Base-by-base conservation (phyloP, 1,284 basidiomycete species). In the Ustilago curta region DNA sequence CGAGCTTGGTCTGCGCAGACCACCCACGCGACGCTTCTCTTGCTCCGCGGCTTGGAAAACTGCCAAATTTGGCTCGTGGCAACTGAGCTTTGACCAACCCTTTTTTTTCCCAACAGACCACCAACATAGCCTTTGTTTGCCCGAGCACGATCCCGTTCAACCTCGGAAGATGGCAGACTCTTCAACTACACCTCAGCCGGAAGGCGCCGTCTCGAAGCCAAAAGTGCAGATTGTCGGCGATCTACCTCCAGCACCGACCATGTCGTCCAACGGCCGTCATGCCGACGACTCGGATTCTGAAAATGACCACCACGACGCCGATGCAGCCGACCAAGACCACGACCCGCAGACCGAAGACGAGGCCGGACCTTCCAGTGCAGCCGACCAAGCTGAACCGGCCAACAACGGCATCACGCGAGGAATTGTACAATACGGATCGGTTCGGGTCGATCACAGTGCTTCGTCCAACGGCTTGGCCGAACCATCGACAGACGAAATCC, bases 261-360 rank as follows among this genome's bases (percentile, higher is more conserved):
- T 64, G 39, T 50, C 65, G 21, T n/a, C 59, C 31, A 74, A 70
- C 19, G 59, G 53, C 31, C 37, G 56, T 4, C 21, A 48, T 1
- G n/a, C 48, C 12, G 56, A 67, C 12, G 76, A 76, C 27, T 62
- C 73, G 8, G 76, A 76, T 19, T 80, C 78, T 8, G 78, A 27
- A 7, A 7, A 80, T 0, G 54, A 71, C 18, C 70, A 72, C n/a
- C 31, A 49, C 5, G 47, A 62, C 12, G 14, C 14, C 35, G 29
- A 23, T 5, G 48, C 4, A 4, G 51, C 56, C 6, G 62, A 60
- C 8, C 53, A 64, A 5, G 58, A 61, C 6, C 59, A 77, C 1
- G 78, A 78, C 23, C 65, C 61, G 0, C 71, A 67, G 25, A 74
- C 73, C 1, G 70, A 74, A 25, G 77, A 79, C 29, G 78, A 78